A percentile compares a stretch with the other conserved stretches of the same genome.
phyloP scores from a whole-genome alignment of 2,329 filamentous ascomycete genomes.

The Alternaria postmessia region DNA sequence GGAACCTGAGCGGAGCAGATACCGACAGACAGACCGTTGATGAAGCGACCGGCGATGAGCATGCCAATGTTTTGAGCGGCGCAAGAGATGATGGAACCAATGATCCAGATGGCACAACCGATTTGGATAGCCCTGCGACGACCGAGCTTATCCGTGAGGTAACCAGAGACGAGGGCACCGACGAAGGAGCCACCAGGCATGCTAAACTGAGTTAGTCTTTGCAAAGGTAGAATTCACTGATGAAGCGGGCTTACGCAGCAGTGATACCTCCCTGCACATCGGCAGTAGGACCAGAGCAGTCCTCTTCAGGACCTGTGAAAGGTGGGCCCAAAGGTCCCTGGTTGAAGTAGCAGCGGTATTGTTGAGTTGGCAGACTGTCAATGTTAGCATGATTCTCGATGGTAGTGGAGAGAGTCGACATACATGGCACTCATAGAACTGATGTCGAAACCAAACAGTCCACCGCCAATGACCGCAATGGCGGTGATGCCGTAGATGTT shows the following conservation, averaged over 20 bases:
- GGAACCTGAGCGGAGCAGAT: slow-evolving; percentile 75
- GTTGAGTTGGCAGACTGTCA: slow-evolving; percentile 66
- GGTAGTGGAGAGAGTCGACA: background rate
- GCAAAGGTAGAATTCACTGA: background rate
- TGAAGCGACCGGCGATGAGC: slow-evolving; percentile 74
- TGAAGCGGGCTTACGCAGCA: slow-evolving; percentile 1
- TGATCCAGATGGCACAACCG: slow-evolving; percentile 62
- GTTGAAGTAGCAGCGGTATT: slow-evolving; percentile 77
- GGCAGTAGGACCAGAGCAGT: slow-evolving; percentile 61
- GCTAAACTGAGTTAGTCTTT: background rate
- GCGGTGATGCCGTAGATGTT: slow-evolving; percentile 67
- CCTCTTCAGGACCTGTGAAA: slow-evolving; percentile 48
- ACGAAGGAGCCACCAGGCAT: slow-evolving; percentile 77
- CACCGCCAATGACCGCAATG: slow-evolving; percentile 70
- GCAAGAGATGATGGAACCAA: slow-evolving; percentile 69
- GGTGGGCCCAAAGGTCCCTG: slow-evolving; percentile 55
- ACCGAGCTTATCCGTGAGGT: slow-evolving; percentile 65
- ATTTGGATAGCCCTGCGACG: slow-evolving; percentile 63
- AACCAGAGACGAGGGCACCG: slow-evolving; percentile 68
- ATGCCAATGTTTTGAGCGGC: slow-evolving; percentile 72
- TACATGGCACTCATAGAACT: slow-evolving; percentile 70
- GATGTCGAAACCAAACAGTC: slow-evolving; percentile 81
- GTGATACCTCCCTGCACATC: slow-evolving; percentile 70
- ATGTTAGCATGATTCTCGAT: slow-evolving; percentile 36
- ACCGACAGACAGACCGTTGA: slow-evolving; percentile 77